Base-by-base conservation (phyloP, 2,329 filamentous ascomycete species). In the Macrophomina phaseolina region DNA sequence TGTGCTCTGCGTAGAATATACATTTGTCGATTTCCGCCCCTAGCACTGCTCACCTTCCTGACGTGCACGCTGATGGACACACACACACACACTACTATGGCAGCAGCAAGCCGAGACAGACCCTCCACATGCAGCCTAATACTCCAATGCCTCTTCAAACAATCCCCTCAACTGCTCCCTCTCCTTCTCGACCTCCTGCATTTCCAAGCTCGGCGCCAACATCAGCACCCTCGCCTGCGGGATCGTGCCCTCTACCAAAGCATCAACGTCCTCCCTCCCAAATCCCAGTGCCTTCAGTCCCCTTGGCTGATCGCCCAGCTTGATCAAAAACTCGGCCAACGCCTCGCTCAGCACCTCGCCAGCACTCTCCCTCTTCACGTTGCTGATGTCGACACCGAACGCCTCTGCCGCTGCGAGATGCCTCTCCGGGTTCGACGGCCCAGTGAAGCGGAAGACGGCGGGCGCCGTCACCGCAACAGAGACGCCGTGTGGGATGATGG, bases 401-500 rank as follows among this genome's bases (percentile, higher is more conserved):
- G 87, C 89, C 77, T 97, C 93, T 0, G 95, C 94, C 0, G 94
- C 95, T 4, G 89, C 88, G 42, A 99, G 82, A 81, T 99, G 95
- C 9, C 95, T 89, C 64, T 97, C 93, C 0, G 95, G 95, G 75
- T 98, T 98, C 1, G 92, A 95, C 1, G 94, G 86, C 0, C 86
- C 94, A 0, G 94, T 99, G 81, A 98, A 98, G 36, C 88, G 89
- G 86, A 98, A 99, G 1, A 98, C 94, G 0, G 94, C 91, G 0
- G 95, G 94, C 0, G 94, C 93, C 0, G 93, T 94, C 6, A 98
- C 94, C 3, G 94, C 95, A 1, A 99, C 95, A 1, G 91, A 94
- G 30, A 99, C 95, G 64, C 95, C 95, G 78, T 99, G 95, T 0
- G 95, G 95, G 74, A 99, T 98, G 73, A 99, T 91, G 9, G 91